Percentiles rank a stretch among this genome's conserved stretches.
phyloP scores from a whole-genome alignment of 2,329 filamentous ascomycete genomes.

The Xylogone sp. region DNA sequence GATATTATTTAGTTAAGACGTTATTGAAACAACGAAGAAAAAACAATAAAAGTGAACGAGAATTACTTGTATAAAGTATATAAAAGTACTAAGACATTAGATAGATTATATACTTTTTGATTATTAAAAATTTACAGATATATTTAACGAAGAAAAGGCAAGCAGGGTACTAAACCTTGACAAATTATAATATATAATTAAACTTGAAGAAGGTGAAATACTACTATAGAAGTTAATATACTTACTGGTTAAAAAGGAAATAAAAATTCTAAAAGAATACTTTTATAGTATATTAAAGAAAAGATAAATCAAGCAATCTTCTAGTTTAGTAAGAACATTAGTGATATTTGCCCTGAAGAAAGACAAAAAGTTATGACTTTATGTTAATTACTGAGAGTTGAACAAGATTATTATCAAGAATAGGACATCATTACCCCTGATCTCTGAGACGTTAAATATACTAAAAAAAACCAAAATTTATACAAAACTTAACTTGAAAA shows the following conservation, averaged over 20 bases:
- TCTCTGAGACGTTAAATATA: constrained; percentile 25
- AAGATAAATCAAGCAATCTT: constrained; percentile 16
- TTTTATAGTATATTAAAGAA: constrained; percentile 14
- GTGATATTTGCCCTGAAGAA: constrained; percentile 31
- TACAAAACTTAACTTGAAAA: constrained; percentile 30
- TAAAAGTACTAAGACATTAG: background rate
- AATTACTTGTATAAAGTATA: background rate
- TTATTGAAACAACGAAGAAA: no score
- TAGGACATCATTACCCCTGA: constrained; percentile 26
- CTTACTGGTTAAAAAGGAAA: constrained; percentile 6
- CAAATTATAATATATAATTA: no score
- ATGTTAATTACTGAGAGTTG: constrained; percentile 31
- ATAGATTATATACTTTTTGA: background rate
- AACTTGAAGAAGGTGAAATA: background rate
- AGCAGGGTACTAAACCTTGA: background rate
- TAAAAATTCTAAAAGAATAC: constrained; percentile 14
- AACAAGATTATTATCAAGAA: constrained; percentile 33
- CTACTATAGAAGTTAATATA: constrained; percentile 9
- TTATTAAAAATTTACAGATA: background rate
- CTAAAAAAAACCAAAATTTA: constrained; percentile 22
- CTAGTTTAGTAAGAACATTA: constrained; percentile 13
- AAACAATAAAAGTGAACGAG: no score
- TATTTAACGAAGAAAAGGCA: background rate
- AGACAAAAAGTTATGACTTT: constrained; percentile 25
- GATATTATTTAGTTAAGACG: no score